Evolutionary conservation across 495 filamentous ascomycete genomes (phyloP).

Genomic region (Rhypophila decipiens): DNA sequence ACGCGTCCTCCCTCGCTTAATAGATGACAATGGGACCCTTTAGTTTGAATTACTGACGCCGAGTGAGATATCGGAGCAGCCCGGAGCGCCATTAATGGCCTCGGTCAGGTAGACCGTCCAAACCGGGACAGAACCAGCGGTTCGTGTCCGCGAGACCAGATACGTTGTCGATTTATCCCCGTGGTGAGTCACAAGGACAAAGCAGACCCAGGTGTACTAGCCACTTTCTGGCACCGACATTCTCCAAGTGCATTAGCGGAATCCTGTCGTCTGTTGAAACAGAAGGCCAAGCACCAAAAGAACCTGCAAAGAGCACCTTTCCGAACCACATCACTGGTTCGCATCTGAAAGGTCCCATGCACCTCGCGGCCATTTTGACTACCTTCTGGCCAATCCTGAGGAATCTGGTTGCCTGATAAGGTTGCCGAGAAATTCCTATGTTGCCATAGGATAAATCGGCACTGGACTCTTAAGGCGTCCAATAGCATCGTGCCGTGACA

Average conservation of each 20-base stretch:
- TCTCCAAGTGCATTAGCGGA: background rate
- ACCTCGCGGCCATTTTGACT: background rate
- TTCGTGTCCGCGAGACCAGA: no score
- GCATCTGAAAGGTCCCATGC: background rate
- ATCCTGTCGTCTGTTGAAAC: background rate
- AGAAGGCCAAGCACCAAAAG: no score
- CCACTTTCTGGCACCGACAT: background rate
- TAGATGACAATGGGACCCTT: no score
- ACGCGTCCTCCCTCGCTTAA: no score
- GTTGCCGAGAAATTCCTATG: no score
- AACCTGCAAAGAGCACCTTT: no score
- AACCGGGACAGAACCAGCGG: no score
- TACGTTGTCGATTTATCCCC: background rate
- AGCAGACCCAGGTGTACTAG: background rate
- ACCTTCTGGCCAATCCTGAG: background rate
- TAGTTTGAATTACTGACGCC: no score
- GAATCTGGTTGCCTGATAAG: constrained; percentile 15
- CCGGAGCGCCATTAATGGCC: no score
- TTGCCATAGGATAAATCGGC: background rate
- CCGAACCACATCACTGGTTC: no score
- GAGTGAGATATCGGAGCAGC: no score
- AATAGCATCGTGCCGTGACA: constrained; percentile 5
- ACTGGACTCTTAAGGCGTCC: constrained; percentile 12
- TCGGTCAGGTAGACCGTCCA: no score
- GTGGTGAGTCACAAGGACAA: background rate